A percentile compares a stretch with the other conserved stretches of the same genome.
phyloP scores from a whole-genome alignment of 345 rosid genomes.

The Salix brachista region DNA sequence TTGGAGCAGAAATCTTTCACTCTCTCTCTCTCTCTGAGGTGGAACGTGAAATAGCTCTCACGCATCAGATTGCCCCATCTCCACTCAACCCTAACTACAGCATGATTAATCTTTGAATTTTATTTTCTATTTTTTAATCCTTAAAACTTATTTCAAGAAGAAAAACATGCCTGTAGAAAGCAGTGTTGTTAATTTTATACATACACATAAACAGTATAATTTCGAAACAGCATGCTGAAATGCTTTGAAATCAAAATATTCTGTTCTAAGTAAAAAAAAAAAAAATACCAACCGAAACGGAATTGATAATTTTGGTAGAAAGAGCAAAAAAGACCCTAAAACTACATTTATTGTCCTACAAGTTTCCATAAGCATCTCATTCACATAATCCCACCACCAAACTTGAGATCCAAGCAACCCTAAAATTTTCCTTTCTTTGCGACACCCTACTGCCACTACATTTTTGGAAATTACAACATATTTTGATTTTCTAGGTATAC shows the following conservation, averaged over 20 bases:
- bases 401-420: constrained; percentile 68
- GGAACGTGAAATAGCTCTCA: constrained; percentile 19
- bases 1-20: constrained; percentile 38
- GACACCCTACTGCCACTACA: neutral
- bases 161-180: constrained; percentile 18
- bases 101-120: constrained; percentile 6
- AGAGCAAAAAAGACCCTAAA: constrained; percentile 28
- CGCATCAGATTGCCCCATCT: constrained; percentile 53
- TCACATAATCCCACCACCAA: constrained; percentile 25
- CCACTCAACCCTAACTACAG: constrained; percentile 50
- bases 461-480: neutral
- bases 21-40: constrained; percentile 22
- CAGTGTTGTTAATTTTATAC: no score
- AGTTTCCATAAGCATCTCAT: constrained; percentile 23
- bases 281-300: fast-evolving
- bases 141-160: constrained; percentile 17
- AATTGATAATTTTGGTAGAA: neutral
- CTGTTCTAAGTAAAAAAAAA: fast-evolving
- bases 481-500: constrained; percentile 28
- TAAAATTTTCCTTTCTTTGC: neutral
- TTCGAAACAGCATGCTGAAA: no score
- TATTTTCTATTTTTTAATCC: constrained; percentile 1
- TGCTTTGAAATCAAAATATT: no score
- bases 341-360: constrained; percentile 41
- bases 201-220: fast-evolving